Percentiles rank a stretch among this genome's conserved stretches.
Conservation (phyloP, 805 yeast genomes). For the Sporopachydermia lactativora region DNA sequence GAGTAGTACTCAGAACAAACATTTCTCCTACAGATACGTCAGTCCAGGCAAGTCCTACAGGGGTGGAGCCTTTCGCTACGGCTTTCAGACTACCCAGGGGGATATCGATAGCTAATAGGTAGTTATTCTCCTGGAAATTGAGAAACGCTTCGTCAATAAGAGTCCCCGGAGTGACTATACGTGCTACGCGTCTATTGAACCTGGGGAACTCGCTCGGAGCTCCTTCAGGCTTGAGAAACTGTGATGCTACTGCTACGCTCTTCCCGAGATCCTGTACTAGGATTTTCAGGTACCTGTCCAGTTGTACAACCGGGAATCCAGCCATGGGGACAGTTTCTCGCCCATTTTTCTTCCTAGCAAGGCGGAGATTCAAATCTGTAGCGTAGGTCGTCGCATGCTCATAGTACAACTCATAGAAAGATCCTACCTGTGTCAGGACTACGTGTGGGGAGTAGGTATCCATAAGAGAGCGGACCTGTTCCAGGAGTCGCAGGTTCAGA, state of each 20-base stretch:
- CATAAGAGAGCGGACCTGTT: too few relatives aligned
- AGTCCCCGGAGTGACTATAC: slow-evolving; percentile 89
- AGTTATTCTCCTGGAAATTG: slow-evolving; percentile 60
- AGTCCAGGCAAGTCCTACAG: slow-evolving; percentile 74
- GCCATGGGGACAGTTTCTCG: slow-evolving; percentile 55
- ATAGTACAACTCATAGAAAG: slow-evolving; percentile 77
- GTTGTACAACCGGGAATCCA: slow-evolving; percentile 69
- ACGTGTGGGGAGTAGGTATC: too few relatives aligned
- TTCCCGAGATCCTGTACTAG: slow-evolving; percentile 56
- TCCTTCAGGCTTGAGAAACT: slow-evolving; percentile 27
- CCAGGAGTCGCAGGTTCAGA: too few relatives aligned
- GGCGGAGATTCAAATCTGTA: slow-evolving; percentile 53
- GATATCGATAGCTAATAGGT: slow-evolving; percentile 47
- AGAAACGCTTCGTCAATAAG: slow-evolving; percentile 75
- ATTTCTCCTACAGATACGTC: slow-evolving; percentile 79
- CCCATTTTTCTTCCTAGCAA: slow-evolving; percentile 37
- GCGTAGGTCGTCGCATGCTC: slow-evolving; percentile 75
- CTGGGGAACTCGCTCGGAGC: slow-evolving; percentile 7
- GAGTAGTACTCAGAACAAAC: slow-evolving; percentile 47
- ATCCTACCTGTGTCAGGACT: slow-evolving; percentile 70
- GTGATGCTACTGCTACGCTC: slow-evolving; percentile 78
- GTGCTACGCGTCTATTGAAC: slow-evolving; percentile 54
- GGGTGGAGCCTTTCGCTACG: slow-evolving; percentile 25
- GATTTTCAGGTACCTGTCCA: slow-evolving; percentile 59
- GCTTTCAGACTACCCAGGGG: slow-evolving; percentile 29